Percentiles rank a stretch among this genome's conserved stretches.
These are phyloP conservation scores for Rubia balearica DNA, from an alignment of 305 asterid species.

Conservation along the genomic window DNA sequence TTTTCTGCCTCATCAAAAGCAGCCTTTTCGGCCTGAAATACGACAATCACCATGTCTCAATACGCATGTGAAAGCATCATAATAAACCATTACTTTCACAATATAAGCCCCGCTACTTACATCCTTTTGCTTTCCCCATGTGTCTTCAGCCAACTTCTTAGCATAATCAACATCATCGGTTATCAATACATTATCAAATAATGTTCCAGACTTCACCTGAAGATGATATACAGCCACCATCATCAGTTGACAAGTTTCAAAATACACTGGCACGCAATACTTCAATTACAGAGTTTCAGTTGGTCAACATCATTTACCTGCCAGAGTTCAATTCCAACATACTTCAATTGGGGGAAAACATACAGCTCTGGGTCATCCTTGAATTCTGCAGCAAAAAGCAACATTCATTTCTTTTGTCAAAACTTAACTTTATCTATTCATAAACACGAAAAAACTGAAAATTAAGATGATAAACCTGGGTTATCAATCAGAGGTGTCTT, in stretches of 20 bases:
- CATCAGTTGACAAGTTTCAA: slow-evolving; percentile 5
- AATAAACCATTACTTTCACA: background rate
- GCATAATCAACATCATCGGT: slow-evolving; percentile 86
- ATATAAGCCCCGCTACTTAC: slow-evolving; percentile 33
- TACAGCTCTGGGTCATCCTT: slow-evolving; percentile 88
- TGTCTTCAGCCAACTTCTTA: slow-evolving; percentile 72
- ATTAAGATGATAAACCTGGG: slow-evolving; percentile 55
- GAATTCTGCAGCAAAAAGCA: slow-evolving; percentile 45
- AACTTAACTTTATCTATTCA: background rate
- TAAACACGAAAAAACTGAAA: background rate
- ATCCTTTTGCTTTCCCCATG: slow-evolving; percentile 95
- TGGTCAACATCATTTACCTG: slow-evolving; percentile 42
- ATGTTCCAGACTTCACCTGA: slow-evolving; percentile 97
- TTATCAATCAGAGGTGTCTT: slow-evolving; percentile 91
- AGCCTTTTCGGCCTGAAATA: slow-evolving; percentile 72
- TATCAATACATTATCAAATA: slow-evolving; percentile 79
- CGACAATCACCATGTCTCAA: slow-evolving; percentile 17
- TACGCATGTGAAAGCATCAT: background rate
- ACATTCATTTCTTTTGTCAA: background rate
- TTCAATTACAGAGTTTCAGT: background rate
- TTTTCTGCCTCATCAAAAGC: slow-evolving; percentile 83
- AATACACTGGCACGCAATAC: background rate
- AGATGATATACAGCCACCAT: background rate
- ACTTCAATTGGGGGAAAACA: slow-evolving; percentile 83
- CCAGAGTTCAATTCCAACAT: slow-evolving; percentile 96